These are phyloP conservation scores for Coemansia asiatica DNA, from an alignment of 192 early-diverging fungal genomes.

Conservation along the genomic window DNA sequence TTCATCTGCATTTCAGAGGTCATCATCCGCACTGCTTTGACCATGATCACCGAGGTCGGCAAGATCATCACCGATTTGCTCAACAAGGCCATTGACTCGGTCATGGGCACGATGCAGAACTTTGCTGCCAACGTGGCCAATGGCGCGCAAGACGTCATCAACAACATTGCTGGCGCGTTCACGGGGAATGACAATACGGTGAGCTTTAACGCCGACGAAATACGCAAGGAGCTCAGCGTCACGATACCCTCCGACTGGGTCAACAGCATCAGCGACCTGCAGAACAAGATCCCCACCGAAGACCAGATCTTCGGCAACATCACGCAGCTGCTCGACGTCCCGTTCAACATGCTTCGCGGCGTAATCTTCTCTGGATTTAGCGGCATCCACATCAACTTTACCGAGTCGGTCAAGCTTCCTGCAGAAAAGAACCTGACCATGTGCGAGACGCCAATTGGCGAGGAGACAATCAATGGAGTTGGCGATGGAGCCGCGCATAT, in stretches of 20 bases:
- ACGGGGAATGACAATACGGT: slow-evolving; percentile 18
- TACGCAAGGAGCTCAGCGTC: slow-evolving; percentile 28
- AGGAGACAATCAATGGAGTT: slow-evolving; percentile 25
- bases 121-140: slow-evolving; percentile 17
- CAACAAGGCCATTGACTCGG: slow-evolving; percentile 28
- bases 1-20: slow-evolving; percentile 48
- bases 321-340: slow-evolving; percentile 34
- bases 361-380: slow-evolving; percentile 17
- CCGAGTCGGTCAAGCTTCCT: slow-evolving; percentile 18
- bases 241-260: slow-evolving; percentile 42
- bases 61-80: slow-evolving; percentile 33
- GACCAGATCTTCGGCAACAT: slow-evolving; percentile 49
- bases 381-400: slow-evolving; percentile 14
- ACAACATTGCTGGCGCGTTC: slow-evolving; percentile 24
- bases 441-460: slow-evolving; percentile 31
- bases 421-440: slow-evolving; percentile 22
- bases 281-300: slow-evolving; percentile 40
- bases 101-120: slow-evolving; percentile 26
- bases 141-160: slow-evolving; percentile 15
- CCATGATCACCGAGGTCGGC: slow-evolving; percentile 18
- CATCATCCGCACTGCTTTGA: slow-evolving; percentile 38
- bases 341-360: slow-evolving; percentile 32
- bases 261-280: slow-evolving; percentile 25
- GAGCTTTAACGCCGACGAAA: slow-evolving; percentile 26
- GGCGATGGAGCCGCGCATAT: slow-evolving; percentile 18